Evolutionary conservation across 345 rosid genomes (phyloP), one percentile per base, ranked within the genome.

Genomic region (Euphorbia lathyris): DNA sequence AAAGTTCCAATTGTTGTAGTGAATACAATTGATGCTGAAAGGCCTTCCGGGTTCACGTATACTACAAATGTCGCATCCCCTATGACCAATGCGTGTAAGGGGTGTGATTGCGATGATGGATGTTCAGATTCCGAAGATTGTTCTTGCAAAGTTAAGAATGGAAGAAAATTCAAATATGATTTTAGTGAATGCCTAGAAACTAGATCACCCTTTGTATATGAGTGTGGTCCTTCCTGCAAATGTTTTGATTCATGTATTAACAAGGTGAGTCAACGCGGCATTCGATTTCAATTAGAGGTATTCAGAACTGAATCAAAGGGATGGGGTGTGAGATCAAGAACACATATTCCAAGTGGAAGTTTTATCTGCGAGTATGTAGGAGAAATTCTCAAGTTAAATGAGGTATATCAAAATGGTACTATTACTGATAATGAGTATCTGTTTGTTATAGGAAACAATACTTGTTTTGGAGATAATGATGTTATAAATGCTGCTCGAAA

Each of bases 341-440:
- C 72, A 30, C 62, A 75, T n/a, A 83, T 88, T 55, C 84, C 85
- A 0, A 57, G 71, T 13, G 90, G 93, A 16, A 76, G 85, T 66
- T 88, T 80, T 72, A 74, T 88, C 23, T 86, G 90, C 58, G 89
- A 86, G 69, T 86, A 80, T 74, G 79, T 80, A 5, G 89, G 89
- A 25, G 85, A 82, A 57, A 62, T 77, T 30, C 56, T 52, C 7
- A 14, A 43, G 1, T 38, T 17, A 1, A 65, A 47, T 19, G 65
- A 72, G 45, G 57, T 9, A 19, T 13, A 59, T 57, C 27, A 20
- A 9, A 30, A 16, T 0, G 22, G 19, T 34, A n/a, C n/a, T n/a
- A 27, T 22, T 3, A 3, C 9, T 40, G 17, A 30, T 6, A 52
- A 45, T 45, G 45, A 55, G 30, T 65, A 68, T 13, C 13, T 55